A percentile compares a stretch with the other conserved stretches of the same genome.
phyloP scores from a whole-genome alignment of 805 yeast genomes.

The Candida wancherniae region DNA sequence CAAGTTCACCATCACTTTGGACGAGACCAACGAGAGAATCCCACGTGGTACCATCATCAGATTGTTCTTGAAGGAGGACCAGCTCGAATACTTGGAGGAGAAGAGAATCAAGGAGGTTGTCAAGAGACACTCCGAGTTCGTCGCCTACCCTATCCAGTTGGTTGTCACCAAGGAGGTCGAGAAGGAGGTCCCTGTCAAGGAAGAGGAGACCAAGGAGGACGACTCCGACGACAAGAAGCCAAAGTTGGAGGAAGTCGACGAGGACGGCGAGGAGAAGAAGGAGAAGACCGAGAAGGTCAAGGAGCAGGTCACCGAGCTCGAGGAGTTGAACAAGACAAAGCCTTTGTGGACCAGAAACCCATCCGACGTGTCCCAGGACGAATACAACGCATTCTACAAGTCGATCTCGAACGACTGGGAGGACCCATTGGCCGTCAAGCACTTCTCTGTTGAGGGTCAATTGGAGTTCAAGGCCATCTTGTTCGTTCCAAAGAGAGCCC shows the following conservation, averaged over 20 bases:
- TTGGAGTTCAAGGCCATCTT: constrained; percentile 97
- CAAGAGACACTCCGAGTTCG: constrained; percentile 99
- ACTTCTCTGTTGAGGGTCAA: constrained; percentile 99
- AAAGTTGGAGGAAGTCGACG: constrained; percentile 68
- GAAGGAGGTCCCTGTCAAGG: constrained; percentile 88
- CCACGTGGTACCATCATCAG: constrained; percentile 95
- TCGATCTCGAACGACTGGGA: constrained; percentile 99
- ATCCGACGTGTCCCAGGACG: constrained; percentile 94
- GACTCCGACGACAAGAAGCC: constrained; percentile 59
- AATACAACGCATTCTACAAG: constrained; percentile 98
- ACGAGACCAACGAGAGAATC: constrained; percentile 77
- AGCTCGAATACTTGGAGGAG: constrained; percentile 97
- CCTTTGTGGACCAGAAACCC: constrained; percentile 99
- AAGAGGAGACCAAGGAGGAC: constrained; percentile 40
- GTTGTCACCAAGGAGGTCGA: constrained; percentile 98
- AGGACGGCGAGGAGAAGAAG: constrained; percentile 57
- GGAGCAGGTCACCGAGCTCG: constrained; percentile 92
- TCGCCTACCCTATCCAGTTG: constrained; percentile 97
- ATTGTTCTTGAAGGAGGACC: constrained; percentile 97
- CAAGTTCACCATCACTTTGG: constrained; percentile 93
- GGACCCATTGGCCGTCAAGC: constrained; percentile 99
- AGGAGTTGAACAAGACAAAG: constrained; percentile 97
- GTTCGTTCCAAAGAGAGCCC: constrained; percentile 98
- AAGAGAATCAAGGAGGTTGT: constrained; percentile 99
- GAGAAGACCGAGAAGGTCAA: constrained; percentile 82